phyloP scores from a whole-genome alignment of 352 stramenopile species.

The Pilasporangium apinafurcum region DNA sequence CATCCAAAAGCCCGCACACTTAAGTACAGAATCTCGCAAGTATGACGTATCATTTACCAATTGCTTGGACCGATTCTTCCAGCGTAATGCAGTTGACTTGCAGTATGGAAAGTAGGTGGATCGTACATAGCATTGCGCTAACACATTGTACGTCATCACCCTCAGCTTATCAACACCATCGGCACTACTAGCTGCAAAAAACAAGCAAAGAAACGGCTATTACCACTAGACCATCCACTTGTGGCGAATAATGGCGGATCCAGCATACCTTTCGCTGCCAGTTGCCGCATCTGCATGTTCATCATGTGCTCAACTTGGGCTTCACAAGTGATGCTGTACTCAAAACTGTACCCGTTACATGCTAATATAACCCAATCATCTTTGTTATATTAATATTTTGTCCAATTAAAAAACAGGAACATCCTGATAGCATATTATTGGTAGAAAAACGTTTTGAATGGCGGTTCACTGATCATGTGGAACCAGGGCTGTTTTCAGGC shows the following conservation, averaged over 20 bases:
- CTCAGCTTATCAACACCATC: constrained; percentile 24
- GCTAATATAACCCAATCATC: constrained; percentile 19
- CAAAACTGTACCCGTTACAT: neutral
- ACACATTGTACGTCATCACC: constrained; percentile 87
- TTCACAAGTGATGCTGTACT: constrained; percentile 1
- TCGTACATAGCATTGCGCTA: constrained; percentile 76
- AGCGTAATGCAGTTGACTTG: constrained; percentile 40
- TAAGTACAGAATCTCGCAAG: neutral
- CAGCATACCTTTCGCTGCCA: constrained; percentile 14
- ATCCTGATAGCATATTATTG: constrained; percentile 17
- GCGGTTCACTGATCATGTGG: constrained; percentile 4
- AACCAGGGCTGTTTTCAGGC: neutral
- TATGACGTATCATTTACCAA: constrained; percentile 42
- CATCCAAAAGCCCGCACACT: neutral
- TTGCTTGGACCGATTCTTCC: constrained; percentile 66
- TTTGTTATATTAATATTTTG: neutral
- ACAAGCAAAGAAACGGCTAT: neutral
- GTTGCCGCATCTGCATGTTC: constrained; percentile 26
- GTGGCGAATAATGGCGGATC: constrained; percentile 4
- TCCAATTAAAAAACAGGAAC: constrained; percentile 2
- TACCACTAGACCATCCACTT: neutral
- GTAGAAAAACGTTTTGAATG: too few species aligned
- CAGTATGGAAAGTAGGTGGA: constrained; percentile 83
- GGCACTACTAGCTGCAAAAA: neutral
- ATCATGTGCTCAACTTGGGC: neutral